Conservation (phyloP, 2,329 filamentous ascomycete species). For the Pseudocercospora pini-densiflorae region DNA sequence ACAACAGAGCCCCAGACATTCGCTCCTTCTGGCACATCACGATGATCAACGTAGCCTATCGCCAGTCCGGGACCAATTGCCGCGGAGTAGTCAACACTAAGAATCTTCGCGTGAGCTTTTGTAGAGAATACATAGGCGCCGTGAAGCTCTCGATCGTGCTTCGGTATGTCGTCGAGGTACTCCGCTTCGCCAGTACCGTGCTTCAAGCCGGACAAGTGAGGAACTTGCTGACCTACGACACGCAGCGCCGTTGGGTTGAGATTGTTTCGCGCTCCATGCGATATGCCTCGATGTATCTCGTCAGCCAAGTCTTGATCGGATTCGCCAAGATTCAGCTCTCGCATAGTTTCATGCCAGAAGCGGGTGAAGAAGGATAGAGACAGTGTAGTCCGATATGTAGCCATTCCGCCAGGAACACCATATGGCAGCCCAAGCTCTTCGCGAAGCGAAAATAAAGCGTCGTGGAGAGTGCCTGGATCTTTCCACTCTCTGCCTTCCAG, state of each 20-base stretch:
- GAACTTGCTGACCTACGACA: conserved; percentile 77
- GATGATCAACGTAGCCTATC: background rate
- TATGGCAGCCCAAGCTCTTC: background rate
- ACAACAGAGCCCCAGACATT: background rate
- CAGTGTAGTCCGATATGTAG: background rate
- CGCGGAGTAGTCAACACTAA: background rate
- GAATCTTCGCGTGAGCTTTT: background rate
- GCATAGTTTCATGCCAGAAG: background rate
- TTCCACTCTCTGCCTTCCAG: background rate
- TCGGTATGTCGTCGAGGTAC: background rate
- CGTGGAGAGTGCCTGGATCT: background rate
- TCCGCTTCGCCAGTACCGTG: conserved; percentile 37
- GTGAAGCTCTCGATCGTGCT: background rate
- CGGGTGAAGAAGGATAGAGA: background rate
- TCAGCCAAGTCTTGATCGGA: background rate
- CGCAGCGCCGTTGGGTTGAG: conserved; percentile 88
- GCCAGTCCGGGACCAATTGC: background rate
- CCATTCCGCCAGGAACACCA: background rate
- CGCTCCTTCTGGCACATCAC: background rate
- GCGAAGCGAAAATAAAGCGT: background rate
- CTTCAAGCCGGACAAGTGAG: conserved; percentile 78
- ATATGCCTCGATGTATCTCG: conserved; percentile 70
- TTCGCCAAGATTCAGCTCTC: background rate
- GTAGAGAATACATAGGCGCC: background rate
- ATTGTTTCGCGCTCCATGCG: conserved; percentile 90